Conservation (phyloP, 768 basidiomycete genomes). For the Astraeus odoratus region DNA sequence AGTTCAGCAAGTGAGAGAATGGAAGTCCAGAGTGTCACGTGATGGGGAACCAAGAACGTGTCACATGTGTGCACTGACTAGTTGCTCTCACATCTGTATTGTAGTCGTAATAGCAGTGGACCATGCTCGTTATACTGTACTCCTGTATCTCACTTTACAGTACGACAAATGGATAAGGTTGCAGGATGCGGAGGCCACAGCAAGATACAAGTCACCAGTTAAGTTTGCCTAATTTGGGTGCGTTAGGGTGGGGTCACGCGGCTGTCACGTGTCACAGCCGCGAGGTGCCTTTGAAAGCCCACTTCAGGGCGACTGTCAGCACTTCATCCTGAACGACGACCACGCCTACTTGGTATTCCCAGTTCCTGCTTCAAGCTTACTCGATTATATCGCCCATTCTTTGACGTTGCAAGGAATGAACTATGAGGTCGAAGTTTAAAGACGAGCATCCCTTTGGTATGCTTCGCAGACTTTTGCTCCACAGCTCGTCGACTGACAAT, state of each 20-base stretch:
- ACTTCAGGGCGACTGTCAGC: slow-evolving; percentile 16
- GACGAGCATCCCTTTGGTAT: slow-evolving; percentile 98
- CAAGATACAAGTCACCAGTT: too few species aligned
- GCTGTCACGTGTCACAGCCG: slow-evolving; percentile 26
- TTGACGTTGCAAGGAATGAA: slow-evolving; percentile 12
- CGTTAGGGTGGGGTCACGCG: slow-evolving; percentile 22
- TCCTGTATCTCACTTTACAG: too few species aligned
- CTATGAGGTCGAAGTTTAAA: slow-evolving; percentile 94
- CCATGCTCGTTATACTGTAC: too few species aligned
- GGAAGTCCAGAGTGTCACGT: slow-evolving; percentile 7
- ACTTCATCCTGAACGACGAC: slow-evolving; percentile 22
- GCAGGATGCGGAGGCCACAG: too few species aligned
- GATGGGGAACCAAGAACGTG: too few species aligned
- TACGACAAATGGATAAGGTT: too few species aligned
- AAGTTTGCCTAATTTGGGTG: slow-evolving; percentile 1
- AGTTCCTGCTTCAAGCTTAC: slow-evolving; percentile 5
- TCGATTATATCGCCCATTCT: slow-evolving; percentile 4
- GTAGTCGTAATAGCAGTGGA: too few species aligned
- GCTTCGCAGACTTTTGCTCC: slow-evolving; percentile 18
- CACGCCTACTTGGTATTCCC: slow-evolving; percentile 10
- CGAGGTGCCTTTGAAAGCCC: slow-evolving; percentile 27
- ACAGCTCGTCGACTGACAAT: slow-evolving; percentile 28
- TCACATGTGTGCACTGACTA: too few species aligned
- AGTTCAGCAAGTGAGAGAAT: not conserved
- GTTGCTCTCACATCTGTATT: too few species aligned